Conservation (phyloP, 2,329 filamentous ascomycete genomes). For the Cladophialophora immunda region DNA sequence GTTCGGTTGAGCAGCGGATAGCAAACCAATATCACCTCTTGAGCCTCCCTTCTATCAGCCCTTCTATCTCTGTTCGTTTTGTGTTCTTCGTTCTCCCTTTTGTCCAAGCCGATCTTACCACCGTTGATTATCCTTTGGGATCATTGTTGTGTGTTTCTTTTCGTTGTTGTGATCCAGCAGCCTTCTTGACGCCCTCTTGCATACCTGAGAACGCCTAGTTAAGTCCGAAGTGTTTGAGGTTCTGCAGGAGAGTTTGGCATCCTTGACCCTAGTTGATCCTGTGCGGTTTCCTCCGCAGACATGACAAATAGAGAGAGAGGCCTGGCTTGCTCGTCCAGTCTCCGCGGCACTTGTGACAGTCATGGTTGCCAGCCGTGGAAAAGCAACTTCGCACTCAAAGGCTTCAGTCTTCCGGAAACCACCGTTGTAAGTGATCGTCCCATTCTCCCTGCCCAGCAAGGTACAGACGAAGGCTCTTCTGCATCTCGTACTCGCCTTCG, state of each 20-base stretch:
- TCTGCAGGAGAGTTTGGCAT: neutral
- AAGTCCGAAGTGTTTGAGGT: neutral
- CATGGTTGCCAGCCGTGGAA: neutral
- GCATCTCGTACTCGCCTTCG: neutral
- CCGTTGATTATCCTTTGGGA: neutral
- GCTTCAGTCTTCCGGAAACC: neutral
- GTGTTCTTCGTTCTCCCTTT: neutral
- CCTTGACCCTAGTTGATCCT: neutral
- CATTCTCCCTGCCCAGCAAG: conserved; percentile 5
- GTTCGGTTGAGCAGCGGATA: neutral
- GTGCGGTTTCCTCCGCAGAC: neutral
- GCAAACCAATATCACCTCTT: neutral
- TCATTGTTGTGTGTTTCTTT: neutral
- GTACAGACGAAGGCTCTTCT: neutral
- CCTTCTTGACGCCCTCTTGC: neutral
- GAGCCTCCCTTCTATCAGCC: neutral
- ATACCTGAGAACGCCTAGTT: neutral
- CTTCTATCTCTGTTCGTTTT: neutral
- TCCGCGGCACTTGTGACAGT: no score
- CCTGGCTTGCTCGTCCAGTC: no score
- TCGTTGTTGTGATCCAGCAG: neutral
- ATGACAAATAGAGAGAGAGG: neutral
- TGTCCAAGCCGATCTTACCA: neutral
- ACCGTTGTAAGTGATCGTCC: neutral
- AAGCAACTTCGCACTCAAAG: neutral